Conservation (phyloP, 2,329 filamentous ascomycete species). For the Colletotrichum godetiae region DNA sequence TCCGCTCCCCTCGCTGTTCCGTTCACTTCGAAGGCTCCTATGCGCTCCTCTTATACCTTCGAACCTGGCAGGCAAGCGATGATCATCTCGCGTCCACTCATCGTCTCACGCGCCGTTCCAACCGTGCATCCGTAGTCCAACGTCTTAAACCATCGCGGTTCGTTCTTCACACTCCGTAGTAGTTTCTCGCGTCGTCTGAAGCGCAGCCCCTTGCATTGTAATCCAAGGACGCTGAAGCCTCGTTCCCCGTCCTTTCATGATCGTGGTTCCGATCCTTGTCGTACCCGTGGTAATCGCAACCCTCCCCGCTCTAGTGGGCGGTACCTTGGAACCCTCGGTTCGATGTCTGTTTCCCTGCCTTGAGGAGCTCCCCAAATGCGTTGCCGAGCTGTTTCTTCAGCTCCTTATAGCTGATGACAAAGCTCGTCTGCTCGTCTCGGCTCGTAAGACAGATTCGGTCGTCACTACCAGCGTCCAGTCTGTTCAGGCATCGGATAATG, state of each 20-base stretch:
- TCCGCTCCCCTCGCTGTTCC: not conserved
- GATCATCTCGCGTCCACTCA: not conserved
- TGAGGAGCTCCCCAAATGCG: conserved; percentile 69
- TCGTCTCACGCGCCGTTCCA: not conserved
- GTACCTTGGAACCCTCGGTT: conserved; percentile 45
- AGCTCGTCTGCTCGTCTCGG: conserved; percentile 88
- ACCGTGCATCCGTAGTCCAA: conserved; percentile 14
- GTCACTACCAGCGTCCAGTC: conserved; percentile 88
- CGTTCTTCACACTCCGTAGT: not conserved
- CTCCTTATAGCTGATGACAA: conserved; percentile 92
- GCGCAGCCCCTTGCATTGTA: not conserved
- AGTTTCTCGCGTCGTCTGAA: not conserved
- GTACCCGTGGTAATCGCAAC: not conserved
- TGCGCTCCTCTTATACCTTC: conserved; percentile 2
- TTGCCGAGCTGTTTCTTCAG: conserved; percentile 74
- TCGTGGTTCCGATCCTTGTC: not conserved
- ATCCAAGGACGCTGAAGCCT: not conserved
- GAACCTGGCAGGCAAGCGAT: not conserved
- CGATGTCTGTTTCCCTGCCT: conserved; percentile 50
- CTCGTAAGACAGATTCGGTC: conserved; percentile 89
- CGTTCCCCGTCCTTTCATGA: not conserved
- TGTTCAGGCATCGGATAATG: conserved; percentile 88
- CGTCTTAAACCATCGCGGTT: conserved; percentile 1
- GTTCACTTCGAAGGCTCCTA: not conserved
- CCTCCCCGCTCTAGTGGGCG: conserved; percentile 38